These are phyloP conservation scores for Alternaria hordeiaustralica DNA, from an alignment of 2,329 filamentous ascomycete species.

Conservation along the genomic window DNA sequence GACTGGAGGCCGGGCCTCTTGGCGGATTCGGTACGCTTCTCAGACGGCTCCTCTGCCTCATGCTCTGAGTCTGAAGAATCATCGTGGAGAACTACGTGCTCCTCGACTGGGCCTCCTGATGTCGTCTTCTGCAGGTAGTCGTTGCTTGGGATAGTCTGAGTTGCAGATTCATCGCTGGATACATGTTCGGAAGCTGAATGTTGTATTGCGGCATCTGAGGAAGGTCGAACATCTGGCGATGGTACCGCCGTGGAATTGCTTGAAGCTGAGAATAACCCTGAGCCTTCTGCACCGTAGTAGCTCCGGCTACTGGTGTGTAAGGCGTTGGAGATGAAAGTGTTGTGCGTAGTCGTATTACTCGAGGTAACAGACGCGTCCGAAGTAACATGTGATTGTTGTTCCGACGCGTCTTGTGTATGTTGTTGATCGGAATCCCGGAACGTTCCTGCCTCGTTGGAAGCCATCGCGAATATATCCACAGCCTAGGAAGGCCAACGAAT, in stretches of 20 bases:
- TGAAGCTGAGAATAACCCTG: slow-evolving; percentile 16
- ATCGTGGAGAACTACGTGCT: slow-evolving; percentile 22
- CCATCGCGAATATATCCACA: slow-evolving; percentile 27
- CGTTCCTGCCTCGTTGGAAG: slow-evolving; percentile 42
- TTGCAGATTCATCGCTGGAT: background rate
- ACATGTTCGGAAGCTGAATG: background rate
- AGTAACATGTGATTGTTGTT: slow-evolving; percentile 11
- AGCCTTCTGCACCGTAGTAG: slow-evolving; percentile 16
- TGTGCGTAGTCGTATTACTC: background rate
- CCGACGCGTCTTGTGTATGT: slow-evolving; percentile 31
- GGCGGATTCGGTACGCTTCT: slow-evolving; percentile 21
- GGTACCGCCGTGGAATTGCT: slow-evolving; percentile 20
- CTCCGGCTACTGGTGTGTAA: slow-evolving; percentile 24
- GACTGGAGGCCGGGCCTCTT: slow-evolving; percentile 28
- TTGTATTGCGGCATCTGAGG: background rate
- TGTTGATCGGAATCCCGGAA: slow-evolving; percentile 33
- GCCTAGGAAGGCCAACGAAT: background rate
- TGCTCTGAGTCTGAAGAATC: slow-evolving; percentile 30
- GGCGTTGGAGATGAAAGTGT: slow-evolving; percentile 27
- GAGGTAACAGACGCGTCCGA: background rate
- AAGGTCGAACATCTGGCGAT: slow-evolving; percentile 1
- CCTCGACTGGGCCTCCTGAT: slow-evolving; percentile 12
- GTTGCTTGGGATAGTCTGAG: background rate
- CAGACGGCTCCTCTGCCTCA: slow-evolving; percentile 26
- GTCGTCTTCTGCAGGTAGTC: slow-evolving; percentile 1